Percentiles rank a stretch among this genome's conserved stretches.
Evolutionary conservation across 225 moss, liverwort and hornwort genomes (phyloP).

Genomic region (Anthoceros angustus): DNA sequence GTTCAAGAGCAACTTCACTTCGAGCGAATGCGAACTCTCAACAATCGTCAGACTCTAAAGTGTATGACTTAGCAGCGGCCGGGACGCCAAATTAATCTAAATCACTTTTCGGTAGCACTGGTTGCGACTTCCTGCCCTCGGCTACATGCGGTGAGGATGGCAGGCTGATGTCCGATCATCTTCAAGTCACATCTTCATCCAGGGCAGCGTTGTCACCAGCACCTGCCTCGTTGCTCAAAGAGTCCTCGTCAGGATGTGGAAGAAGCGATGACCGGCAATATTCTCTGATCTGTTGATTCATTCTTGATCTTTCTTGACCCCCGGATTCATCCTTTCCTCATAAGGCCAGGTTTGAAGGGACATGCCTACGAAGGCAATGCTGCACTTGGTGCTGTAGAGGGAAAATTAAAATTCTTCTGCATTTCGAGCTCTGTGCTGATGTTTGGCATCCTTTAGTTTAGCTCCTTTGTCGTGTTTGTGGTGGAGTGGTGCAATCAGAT

Average conservation of each 20-base stretch:
- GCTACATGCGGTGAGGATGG: constrained; percentile 8
- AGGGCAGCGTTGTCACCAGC: constrained; percentile 27
- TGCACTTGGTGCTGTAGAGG: too few relatives aligned
- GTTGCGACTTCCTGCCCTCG: constrained; percentile 14
- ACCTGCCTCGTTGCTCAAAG: constrained; percentile 8
- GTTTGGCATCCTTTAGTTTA: too few relatives aligned
- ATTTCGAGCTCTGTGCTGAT: too few relatives aligned
- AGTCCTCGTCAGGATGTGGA: constrained; percentile 24
- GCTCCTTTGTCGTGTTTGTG: too few relatives aligned
- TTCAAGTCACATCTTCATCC: constrained; percentile 88
- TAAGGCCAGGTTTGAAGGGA: too few relatives aligned
- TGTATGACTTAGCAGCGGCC: constrained; percentile 43
- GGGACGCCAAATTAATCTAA: constrained; percentile 21
- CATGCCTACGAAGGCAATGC: too few relatives aligned
- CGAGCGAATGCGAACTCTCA: constrained; percentile 67
- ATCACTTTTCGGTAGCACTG: constrained; percentile 9
- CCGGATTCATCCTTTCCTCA: too few relatives aligned
- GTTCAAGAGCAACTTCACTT: constrained; percentile 49
- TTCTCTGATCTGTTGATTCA: too few relatives aligned
- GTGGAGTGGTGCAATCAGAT: too few relatives aligned
- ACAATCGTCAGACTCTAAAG: constrained; percentile 53
- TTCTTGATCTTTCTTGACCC: too few relatives aligned
- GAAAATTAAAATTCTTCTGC: too few relatives aligned
- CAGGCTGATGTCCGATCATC: constrained; percentile 30
- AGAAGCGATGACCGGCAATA: too few relatives aligned